A percentile compares a stretch with the other conserved stretches of the same genome.
These are phyloP conservation scores for Malania oleifera DNA, from an alignment of 164 flowering plant genomes.

Conservation along the genomic window DNA sequence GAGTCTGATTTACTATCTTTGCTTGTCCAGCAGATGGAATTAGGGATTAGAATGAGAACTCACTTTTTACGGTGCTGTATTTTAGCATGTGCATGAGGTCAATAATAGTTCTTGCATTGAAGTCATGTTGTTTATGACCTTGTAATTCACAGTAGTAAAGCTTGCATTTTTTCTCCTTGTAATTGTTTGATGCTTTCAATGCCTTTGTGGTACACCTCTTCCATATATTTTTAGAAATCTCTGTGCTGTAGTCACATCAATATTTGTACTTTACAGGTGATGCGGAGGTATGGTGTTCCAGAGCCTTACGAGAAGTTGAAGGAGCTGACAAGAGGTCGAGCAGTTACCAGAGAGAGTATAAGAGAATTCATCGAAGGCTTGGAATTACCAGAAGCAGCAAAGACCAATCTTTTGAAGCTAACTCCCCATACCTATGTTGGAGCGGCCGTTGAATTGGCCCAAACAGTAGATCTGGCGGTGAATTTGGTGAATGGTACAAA, in stretches of 20 bases:
- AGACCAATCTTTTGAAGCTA: constrained; percentile 49
- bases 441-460: constrained; percentile 62
- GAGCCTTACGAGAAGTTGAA: constrained; percentile 97
- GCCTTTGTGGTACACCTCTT: not conserved
- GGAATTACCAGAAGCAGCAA: constrained; percentile 69
- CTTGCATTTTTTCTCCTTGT: too few species aligned
- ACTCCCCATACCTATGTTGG: constrained; percentile 80
- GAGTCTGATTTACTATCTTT: too few species aligned
- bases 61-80: too few species aligned
- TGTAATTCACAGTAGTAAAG: too few species aligned
- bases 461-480: constrained; percentile 29
- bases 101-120: too few species aligned
- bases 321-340: constrained; percentile 87
- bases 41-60: too few species aligned
- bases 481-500: constrained; percentile 21
- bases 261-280: constrained; percentile 46
- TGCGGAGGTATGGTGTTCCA: constrained; percentile 90
- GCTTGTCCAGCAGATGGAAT: too few species aligned
- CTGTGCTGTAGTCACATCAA: too few species aligned
- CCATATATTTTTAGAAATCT: not conserved
- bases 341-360: constrained; percentile 70
- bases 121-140: too few species aligned
- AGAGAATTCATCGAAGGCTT: constrained; percentile 60
- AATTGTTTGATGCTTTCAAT: too few species aligned
- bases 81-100: too few species aligned